Evolutionary conservation across 371 early-diverging fungal genomes (phyloP).

Genomic region (Circinella minor): DNA sequence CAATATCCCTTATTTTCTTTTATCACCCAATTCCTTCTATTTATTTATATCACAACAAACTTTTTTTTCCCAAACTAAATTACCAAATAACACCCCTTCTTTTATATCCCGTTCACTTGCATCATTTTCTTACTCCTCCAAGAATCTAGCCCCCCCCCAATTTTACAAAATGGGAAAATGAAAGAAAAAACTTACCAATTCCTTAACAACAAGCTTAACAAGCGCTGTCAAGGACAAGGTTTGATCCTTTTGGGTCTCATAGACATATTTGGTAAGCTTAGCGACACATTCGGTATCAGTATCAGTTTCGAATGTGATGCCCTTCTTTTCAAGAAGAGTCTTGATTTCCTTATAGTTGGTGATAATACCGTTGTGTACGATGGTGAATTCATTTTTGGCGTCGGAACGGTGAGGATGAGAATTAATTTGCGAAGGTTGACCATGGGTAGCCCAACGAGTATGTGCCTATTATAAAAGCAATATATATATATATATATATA

Average conservation of each 20-base stretch:
- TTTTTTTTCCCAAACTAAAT: background rate
- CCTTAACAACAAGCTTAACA: conserved; percentile 91
- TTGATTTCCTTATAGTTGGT: conserved; percentile 98
- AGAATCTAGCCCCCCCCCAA: too few relatives aligned
- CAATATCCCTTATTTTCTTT: background rate
- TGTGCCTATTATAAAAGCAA: conserved; percentile 67
- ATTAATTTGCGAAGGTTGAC: conserved; percentile 91
- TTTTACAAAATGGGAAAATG: too few relatives aligned
- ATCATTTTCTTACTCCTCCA: too few relatives aligned
- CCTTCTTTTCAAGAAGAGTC: conserved; percentile 93
- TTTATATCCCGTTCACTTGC: too few relatives aligned
- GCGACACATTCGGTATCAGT: conserved; percentile 91
- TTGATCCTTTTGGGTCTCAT: conserved; percentile 80
- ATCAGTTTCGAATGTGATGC: conserved; percentile 91
- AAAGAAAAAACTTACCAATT: conserved; percentile 64
- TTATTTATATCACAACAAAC: background rate
- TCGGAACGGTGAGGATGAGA: conserved; percentile 97
- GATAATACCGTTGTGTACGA: conserved; percentile 99
- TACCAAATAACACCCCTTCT: background rate
- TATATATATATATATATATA: too few relatives aligned
- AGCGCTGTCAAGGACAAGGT: conserved; percentile 79
- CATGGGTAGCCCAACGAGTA: conserved; percentile 99
- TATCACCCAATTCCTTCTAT: background rate
- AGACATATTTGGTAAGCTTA: conserved; percentile 95
- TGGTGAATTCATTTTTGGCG: conserved; percentile 84